A percentile compares a stretch with the other conserved stretches of the same genome.
Evolutionary conservation across 2,329 filamentous ascomycete genomes (phyloP).

Genomic region (Aureobasidium namibiae): DNA sequence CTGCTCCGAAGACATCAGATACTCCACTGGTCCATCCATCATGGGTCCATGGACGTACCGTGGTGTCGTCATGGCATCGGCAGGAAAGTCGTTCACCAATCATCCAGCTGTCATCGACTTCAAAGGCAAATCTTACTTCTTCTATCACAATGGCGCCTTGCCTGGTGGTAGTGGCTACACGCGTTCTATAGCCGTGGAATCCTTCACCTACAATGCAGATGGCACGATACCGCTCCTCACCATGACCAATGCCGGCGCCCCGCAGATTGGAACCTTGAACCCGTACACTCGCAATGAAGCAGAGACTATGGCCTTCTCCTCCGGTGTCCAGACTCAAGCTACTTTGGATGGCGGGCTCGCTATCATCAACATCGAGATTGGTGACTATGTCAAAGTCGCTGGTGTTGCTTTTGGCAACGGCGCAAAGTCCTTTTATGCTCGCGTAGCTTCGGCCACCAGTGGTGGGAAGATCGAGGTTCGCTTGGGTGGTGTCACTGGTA

Average conservation of each 20-base stretch:
- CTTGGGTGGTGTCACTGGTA: background rate
- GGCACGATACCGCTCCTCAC: background rate
- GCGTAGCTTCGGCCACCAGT: background rate
- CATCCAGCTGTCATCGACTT: constrained; percentile 12
- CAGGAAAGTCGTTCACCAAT: constrained; percentile 6
- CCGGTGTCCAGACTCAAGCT: background rate
- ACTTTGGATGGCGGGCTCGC: background rate
- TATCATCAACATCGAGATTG: background rate
- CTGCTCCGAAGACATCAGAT: background rate
- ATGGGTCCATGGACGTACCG: constrained; percentile 13
- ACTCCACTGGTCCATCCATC: constrained; percentile 6
- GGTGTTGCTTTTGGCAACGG: background rate
- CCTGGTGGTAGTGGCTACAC: constrained; percentile 6
- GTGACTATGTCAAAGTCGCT: background rate
- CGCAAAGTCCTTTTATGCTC: background rate
- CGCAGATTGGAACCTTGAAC: background rate
- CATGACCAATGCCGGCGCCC: background rate
- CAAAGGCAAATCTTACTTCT: constrained; percentile 11
- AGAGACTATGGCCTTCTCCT: background rate
- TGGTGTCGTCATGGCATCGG: constrained; percentile 10
- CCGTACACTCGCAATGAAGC: background rate
- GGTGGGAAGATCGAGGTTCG: background rate
- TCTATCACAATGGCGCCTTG: constrained; percentile 10
- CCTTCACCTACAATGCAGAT: background rate
- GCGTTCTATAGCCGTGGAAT: constrained; percentile 9